These are phyloP conservation scores for Aureobasidium vineae DNA, from an alignment of 2,329 filamentous ascomycete genomes.

Conservation along the genomic window DNA sequence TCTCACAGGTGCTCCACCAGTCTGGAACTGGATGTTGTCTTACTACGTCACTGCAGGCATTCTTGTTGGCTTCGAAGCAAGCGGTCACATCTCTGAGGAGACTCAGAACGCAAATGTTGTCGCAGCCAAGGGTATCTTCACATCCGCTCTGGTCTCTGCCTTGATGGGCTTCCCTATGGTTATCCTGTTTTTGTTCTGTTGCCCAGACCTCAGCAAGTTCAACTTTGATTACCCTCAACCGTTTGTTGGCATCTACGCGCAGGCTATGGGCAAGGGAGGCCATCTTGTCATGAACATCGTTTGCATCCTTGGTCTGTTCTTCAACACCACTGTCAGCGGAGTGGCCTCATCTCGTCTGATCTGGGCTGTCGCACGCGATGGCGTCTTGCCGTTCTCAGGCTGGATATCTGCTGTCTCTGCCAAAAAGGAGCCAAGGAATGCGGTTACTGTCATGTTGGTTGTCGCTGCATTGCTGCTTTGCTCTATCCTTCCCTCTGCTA, in stretches of 20 bases:
- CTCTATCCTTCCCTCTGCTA: constrained; percentile 56
- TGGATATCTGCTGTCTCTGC: constrained; percentile 57
- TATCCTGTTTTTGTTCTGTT: constrained; percentile 59
- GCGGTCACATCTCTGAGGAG: constrained; percentile 61
- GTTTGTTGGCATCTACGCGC: constrained; percentile 59
- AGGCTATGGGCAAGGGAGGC: constrained; percentile 55
- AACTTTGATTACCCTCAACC: constrained; percentile 56
- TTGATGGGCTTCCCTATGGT: constrained; percentile 56
- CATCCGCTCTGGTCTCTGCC: constrained; percentile 58
- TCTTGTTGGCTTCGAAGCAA: constrained; percentile 61
- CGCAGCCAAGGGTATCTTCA: constrained; percentile 61
- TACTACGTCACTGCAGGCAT: constrained; percentile 61
- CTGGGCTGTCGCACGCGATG: constrained; percentile 62
- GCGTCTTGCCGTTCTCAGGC: constrained; percentile 58
- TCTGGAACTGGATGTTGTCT: constrained; percentile 63
- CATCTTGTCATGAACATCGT: constrained; percentile 63
- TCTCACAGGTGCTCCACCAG: constrained; percentile 48
- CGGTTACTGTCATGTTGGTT: constrained; percentile 58
- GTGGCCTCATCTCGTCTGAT: constrained; percentile 61
- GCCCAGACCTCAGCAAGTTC: constrained; percentile 55
- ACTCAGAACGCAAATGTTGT: constrained; percentile 58
- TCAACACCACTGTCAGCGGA: constrained; percentile 61
- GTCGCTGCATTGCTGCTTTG: constrained; percentile 57
- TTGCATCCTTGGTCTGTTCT: constrained; percentile 49
- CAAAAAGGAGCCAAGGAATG: constrained; percentile 59